Evolutionary conservation across 1,139 yeast species (phyloP).

Genomic region (Suhomyces choctaworum): DNA sequence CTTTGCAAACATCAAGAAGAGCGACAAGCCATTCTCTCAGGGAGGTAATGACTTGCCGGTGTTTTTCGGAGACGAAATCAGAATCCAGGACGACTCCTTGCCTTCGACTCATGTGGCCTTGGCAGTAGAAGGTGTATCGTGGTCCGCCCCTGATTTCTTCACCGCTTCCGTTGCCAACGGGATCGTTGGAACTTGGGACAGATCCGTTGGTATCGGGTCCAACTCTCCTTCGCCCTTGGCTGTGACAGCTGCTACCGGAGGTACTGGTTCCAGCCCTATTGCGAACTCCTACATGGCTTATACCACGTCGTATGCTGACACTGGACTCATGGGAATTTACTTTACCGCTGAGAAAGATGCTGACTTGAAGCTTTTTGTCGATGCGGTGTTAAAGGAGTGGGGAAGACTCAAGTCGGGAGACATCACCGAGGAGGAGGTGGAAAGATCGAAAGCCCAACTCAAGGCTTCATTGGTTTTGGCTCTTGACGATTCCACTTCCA

Average conservation of each 20-base stretch:
- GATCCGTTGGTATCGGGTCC: constrained; percentile 77
- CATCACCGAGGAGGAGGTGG: constrained; percentile 83
- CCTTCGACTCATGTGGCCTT: constrained; percentile 91
- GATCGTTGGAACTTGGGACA: constrained; percentile 95
- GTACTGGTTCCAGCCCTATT: constrained; percentile 51
- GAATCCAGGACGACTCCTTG: constrained; percentile 76
- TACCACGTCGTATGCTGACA: constrained; percentile 95
- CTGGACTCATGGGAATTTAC: constrained; percentile 97
- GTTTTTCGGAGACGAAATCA: constrained; percentile 83
- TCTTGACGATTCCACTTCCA: constrained; percentile 91
- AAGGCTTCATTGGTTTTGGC: constrained; percentile 89
- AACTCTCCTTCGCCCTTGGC: constrained; percentile 79
- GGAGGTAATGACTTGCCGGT: constrained; percentile 81
- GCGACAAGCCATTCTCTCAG: constrained; percentile 63
- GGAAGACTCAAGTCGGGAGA: constrained; percentile 73
- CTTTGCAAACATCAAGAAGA: constrained; percentile 74
- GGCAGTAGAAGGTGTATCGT: constrained; percentile 96
- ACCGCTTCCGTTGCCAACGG: constrained; percentile 96
- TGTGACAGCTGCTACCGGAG: constrained; percentile 68
- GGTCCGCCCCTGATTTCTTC: constrained; percentile 96
- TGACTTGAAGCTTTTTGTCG: constrained; percentile 63
- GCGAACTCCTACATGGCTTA: constrained; percentile 96
- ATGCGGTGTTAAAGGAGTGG: constrained; percentile 87
- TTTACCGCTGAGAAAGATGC: constrained; percentile 77
- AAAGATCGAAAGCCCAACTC: constrained; percentile 89